Evolutionary conservation across 805 yeast species (phyloP), one percentile per base, ranked within the genome.

Genomic region (Brettanomyces nanus): DNA sequence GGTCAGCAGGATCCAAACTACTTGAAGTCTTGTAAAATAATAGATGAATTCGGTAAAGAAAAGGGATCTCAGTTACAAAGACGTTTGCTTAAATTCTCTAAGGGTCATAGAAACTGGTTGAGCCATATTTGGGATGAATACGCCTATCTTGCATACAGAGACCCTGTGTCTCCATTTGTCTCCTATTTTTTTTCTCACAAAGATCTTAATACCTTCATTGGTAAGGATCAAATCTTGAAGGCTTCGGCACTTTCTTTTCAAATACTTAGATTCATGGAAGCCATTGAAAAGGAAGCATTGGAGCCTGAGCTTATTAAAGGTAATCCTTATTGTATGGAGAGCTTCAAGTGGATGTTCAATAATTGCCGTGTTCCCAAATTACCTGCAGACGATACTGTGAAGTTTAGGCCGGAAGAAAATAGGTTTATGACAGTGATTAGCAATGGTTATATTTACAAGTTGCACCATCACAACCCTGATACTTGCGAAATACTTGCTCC

Each of bases 111-210:
- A 55, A 90, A 90, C 60, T 90, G 98, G 98, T 69, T 90, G 52
- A 74, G 83, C 33, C 80, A 75, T 43, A 86, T 81, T 71, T 90
- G 98, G 98, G 95, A 90, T 59, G 82, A 84, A 51, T 85, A 83
- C 48, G 95, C 96, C 17, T 90, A 90, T 62, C 68, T 90, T 67
- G 77, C 82, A 29, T 89, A 86, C 65, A 73, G 92, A 47, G 97
- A 86, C 60, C 95, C 97, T 0, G 84, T 90, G n/a, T 84, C 85
- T 20, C 97, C 97, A 10, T 89, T 79, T 55, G 95, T 86, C 27
- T 83, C 95, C 17, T 90, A 90, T 66, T 92, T 86, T 51, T 90
- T 75, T 63, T 72, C 79, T 38, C 95, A 90, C 65, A 80, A 75
- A 59, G 90, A 84, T 51, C 60, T 81, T 43, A 71, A 76, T 45